Evolutionary conservation across 495 filamentous ascomycete genomes (phyloP), one percentile per base, ranked within the genome.

Genomic region (Arthonia radiata): DNA sequence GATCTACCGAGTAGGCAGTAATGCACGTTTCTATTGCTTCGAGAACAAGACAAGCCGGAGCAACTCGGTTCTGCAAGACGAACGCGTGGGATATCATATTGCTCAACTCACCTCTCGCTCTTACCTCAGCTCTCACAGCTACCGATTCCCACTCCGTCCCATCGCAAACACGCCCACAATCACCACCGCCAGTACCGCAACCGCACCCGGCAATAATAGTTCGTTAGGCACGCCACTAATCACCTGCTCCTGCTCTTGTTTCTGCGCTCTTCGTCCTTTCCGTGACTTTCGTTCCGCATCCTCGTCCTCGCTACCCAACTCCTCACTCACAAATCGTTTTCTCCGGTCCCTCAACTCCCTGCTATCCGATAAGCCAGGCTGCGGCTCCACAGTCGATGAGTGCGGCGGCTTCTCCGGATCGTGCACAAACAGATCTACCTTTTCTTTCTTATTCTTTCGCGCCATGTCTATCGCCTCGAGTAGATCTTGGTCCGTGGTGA

Each of bases 401-500:
- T 81, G 64, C 0, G 86, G 69, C 5, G 86, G 71, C 42, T 80
- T 74, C 23, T 75, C 59, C 5, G 83, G 86, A 41, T 99, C 76
- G 42, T 94, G 86, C 27, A 99, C 82, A 39, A 91, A 94, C 7
- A 99, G 57, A 37, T 99, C 83, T 17, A 99, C 86, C 58, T 94
- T 99, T 30, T 91, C 83, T 19, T 64, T 66, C 30, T 53, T 67
- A 24, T 64, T 57, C 10, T 70, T 71, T 24, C 75, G 70, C 2
- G 89, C 71, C 15, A 93, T 62, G 8, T 66, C 52, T 32, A 99
- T 80, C 3, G 86, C 81, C 46, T 99, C 86, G 3, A 83, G 46
- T 19, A 99, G 63, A 43, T 99, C 86, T 30, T 75, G 68, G 41
- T 93, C 81, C 0, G 82, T 93, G 15, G 89, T 99, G 44, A 99